Base-by-base conservation (phyloP, 2,329 filamentous ascomycete species). In the Akanthomyces uredinophilus region DNA sequence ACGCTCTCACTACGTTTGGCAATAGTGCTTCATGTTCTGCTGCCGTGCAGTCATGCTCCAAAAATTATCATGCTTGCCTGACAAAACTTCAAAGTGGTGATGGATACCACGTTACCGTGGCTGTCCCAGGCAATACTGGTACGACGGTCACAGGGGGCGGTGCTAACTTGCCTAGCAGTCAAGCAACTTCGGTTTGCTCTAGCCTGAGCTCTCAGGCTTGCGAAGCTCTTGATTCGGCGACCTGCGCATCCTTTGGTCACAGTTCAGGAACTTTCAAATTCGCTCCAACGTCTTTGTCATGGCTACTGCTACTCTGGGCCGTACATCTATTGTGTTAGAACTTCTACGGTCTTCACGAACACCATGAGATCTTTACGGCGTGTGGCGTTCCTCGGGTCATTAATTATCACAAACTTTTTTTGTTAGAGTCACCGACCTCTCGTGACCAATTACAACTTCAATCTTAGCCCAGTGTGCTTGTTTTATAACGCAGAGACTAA, bases 191-290 rank as follows among this genome's bases (percentile, higher is more conserved):
- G 22, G 77, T 87, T 51, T 87, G 84, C 72, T 79, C 77, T 43
- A 85, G 81, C 64, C 70, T 87, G 63, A 84, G 81, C 63, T 78
- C 76, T 4, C 72, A 74, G 60, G 84, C 82, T 24, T 87, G 84
- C 66, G 75, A 77, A 24, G 73, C 74, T 44, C 67, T 83, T 8
- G 72, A 77, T 46, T 71, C 70, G 24, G 73, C 73, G 14, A 70
- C 77, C 59, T 84, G 81, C 68, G 65, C 66, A 18, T 64, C 65
- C 11, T 67, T 64, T 53, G 66, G 66, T 10, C 64, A 68, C 16
- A 55, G 41, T 14, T 68, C 67, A 10, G 56, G 24, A 16, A 58
- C 60, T 5, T 18, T 14, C 4, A 46, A 53, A 27, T 16, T 16
- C n/a, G 20, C 24, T 27, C 57, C 57, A 5, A 11, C 14, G 8